Evolutionary conservation across 768 basidiomycete species (phyloP).

Genomic region (Amanita exitialis): DNA sequence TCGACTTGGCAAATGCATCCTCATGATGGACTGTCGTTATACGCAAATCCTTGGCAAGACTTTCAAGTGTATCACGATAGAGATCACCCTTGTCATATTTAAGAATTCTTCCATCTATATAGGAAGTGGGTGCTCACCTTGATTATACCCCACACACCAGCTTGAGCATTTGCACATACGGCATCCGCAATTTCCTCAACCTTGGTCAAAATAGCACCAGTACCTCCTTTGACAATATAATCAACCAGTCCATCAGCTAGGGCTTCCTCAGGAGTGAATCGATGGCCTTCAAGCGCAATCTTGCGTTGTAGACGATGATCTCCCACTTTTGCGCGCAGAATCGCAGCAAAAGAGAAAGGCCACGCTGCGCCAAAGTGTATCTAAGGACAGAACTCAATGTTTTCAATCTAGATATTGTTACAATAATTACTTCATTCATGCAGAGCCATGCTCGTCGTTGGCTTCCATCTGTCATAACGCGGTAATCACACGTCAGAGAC

Average conservation of each 20-base stretch:
- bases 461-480: constrained; percentile 79
- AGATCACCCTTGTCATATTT: constrained; percentile 32
- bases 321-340: constrained; percentile 57
- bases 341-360: constrained; percentile 59
- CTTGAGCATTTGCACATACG: constrained; percentile 38
- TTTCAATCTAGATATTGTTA: neutral
- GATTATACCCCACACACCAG: constrained; percentile 65
- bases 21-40: constrained; percentile 26
- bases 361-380: constrained; percentile 77
- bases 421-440: constrained; percentile 75
- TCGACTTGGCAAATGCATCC: constrained; percentile 40
- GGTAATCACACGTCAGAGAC: constrained; percentile 77
- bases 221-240: constrained; percentile 51
- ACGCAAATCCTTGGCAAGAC: constrained; percentile 27
- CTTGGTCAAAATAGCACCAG: constrained; percentile 46
- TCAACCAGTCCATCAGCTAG: constrained; percentile 61
- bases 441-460: constrained; percentile 75
- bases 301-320: constrained; percentile 52
- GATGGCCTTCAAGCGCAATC: constrained; percentile 70
- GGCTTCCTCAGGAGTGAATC: constrained; percentile 69
- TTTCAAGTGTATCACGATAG: constrained; percentile 43
- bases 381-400: constrained; percentile 20
- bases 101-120: neutral
- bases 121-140: constrained; percentile 33
- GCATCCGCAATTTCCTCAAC: constrained; percentile 53